Conservation (phyloP, 208 protist genomes). For the Wallacemonas sp. region DNA sequence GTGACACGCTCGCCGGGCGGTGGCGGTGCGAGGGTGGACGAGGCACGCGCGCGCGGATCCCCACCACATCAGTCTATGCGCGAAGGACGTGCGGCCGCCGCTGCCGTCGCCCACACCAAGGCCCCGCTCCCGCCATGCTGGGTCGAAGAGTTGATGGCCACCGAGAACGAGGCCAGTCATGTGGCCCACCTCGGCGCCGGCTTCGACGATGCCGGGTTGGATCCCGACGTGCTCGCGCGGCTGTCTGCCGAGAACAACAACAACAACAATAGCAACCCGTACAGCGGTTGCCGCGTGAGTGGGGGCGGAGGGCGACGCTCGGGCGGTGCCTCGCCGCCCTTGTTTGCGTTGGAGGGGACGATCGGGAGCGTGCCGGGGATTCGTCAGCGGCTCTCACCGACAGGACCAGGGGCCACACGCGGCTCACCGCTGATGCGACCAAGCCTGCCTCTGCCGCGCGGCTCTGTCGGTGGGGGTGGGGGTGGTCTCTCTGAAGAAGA, state of each 20-base stretch:
- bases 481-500: no score
- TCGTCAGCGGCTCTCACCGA: constrained; percentile 3
- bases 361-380: constrained; percentile 5
- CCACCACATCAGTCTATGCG: neutral
- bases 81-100: neutral
- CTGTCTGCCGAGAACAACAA: neutral
- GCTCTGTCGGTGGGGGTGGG: no score
- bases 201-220: neutral
- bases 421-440: constrained; percentile 6
- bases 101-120: neutral
- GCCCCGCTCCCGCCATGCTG: constrained; percentile 26
- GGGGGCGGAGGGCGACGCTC: neutral
- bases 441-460: neutral
- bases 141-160: constrained; percentile 48
- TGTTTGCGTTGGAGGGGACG: neutral
- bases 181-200: neutral
- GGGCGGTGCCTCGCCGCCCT: neutral
- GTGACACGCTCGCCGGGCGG: neutral
- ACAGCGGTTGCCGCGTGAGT: no score
- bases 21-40: no score
- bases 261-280: neutral
- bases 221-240: neutral
- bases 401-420: neutral
- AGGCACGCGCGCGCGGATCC: neutral
- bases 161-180: neutral